phyloP scores from a whole-genome alignment of 1,284 basidiomycete genomes.

The Phellopilus nigrolimitatus region DNA sequence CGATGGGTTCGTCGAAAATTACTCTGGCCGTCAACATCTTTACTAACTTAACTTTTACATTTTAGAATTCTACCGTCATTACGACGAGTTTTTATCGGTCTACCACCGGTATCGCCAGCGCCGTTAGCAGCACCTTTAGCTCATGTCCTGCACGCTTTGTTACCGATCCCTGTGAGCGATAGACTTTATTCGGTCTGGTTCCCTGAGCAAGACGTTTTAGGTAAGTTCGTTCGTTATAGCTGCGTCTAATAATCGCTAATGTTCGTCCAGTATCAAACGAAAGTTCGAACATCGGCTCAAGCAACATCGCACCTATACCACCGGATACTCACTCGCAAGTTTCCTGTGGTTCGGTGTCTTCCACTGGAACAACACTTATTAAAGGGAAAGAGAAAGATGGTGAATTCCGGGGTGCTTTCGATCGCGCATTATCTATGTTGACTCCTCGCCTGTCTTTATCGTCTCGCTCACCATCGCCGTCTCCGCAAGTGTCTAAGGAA shows the following conservation, averaged over 20 bases:
- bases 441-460: constrained; percentile 50
- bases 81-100: constrained; percentile 55
- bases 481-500: constrained; percentile 8
- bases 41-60: constrained; percentile 23
- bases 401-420: constrained; percentile 42
- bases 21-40: constrained; percentile 31
- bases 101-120: constrained; percentile 52
- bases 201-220: constrained; percentile 20
- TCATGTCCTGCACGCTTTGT: constrained; percentile 69
- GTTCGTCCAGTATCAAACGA: constrained; percentile 1
- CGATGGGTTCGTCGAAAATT: constrained; percentile 48
- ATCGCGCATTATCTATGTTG: constrained; percentile 57
- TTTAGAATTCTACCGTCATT: constrained; percentile 55
- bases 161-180: constrained; percentile 61
- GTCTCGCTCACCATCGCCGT: constrained; percentile 46
- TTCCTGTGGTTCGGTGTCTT: not conserved
- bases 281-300: not conserved
- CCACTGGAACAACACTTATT: not conserved
- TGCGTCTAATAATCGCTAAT: not conserved
- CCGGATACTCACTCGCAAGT: not conserved
- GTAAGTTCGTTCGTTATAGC: constrained; percentile 3
- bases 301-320: not conserved
- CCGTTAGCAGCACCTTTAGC: constrained; percentile 66
- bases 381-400: constrained; percentile 17
- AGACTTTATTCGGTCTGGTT: constrained; percentile 51